Conservation (phyloP, 805 yeast species). For the Blastobotrys robertii region DNA sequence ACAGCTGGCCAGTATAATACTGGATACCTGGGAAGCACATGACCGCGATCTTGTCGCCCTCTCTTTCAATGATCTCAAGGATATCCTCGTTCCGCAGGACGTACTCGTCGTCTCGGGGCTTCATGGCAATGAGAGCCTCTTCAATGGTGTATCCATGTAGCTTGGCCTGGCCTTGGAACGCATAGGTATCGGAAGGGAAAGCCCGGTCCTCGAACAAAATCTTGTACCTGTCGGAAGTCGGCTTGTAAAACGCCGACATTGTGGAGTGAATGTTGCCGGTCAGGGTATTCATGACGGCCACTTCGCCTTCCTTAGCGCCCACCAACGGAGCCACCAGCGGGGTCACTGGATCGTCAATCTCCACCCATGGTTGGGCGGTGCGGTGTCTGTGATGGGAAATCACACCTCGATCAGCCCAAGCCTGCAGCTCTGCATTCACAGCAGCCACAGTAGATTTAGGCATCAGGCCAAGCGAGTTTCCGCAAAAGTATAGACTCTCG, state of each 20-base stretch:
- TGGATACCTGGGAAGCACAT: constrained; percentile 83
- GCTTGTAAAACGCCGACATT: constrained; percentile 64
- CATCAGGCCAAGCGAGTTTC: constrained; percentile 90
- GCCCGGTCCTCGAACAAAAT: constrained; percentile 80
- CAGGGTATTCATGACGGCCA: constrained; percentile 79
- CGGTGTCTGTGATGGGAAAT: constrained; percentile 59
- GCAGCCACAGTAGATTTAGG: constrained; percentile 54
- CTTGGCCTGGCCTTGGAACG: constrained; percentile 62
- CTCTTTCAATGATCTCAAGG: constrained; percentile 40
- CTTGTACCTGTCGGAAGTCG: constrained; percentile 43
- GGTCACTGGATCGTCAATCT: constrained; percentile 67
- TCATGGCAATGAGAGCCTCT: constrained; percentile 52
- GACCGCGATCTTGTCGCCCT: constrained; percentile 56
- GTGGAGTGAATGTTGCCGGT: constrained; percentile 75
- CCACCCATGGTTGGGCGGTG: constrained; percentile 63
- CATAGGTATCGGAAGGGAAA: constrained; percentile 88
- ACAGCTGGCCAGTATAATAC: constrained; percentile 83
- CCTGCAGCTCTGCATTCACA: constrained; percentile 57
- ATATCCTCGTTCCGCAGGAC: constrained; percentile 56
- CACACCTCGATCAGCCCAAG: constrained; percentile 77
- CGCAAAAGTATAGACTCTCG: constrained; percentile 60
- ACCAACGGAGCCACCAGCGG: constrained; percentile 63
- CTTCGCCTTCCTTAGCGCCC: constrained; percentile 64
- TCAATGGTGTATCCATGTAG: constrained; percentile 46
- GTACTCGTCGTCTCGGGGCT: constrained; percentile 50